Evolutionary conservation across 2,329 filamentous ascomycete genomes (phyloP), one percentile per base, ranked within the genome.

Genomic region (Scedosporium boydii): DNA sequence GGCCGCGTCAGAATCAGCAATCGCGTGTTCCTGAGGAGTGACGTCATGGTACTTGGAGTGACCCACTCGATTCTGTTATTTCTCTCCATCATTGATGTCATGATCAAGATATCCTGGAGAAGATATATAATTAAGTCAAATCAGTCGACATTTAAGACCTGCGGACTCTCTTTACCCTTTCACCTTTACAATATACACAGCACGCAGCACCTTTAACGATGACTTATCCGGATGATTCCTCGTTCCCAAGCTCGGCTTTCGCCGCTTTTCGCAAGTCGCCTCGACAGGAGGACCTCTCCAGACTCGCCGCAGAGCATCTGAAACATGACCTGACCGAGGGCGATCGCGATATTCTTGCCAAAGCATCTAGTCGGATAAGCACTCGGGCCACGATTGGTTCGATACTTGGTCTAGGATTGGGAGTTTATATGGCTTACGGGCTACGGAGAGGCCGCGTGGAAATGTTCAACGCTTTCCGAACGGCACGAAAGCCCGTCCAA

Each of bases 391-490:
- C 78, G 3, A 67, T 88, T 63, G 87, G 86, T 41, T 86, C 85
- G 1, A 69, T 84, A 5, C 65, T 86, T 2, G 87, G 87, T 3
- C 70, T 89, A 2, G 82, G 81, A 0, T 74, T 89, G 0, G 85
- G 85, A 3, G 65, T 85, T 23, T 81, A 80, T 62, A 73, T 84
- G 16, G 86, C 86, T 3, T 80, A 80, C 66, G 77, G 85, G 9
- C 70, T 89, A 10, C 78, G 87, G 46, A 73, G 73, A 46, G 78
- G 81, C 64, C 80, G 87, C 56, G 72, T 76, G 38, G 76, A 79
- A n/a, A 80, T 87, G 71, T 88, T 87, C 75, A 78, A 80, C 53
- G 81, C 83, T 6, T 84, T 89, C 73, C 78, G 80, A 21, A 79
- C 85, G 0, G 74, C 79, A 60, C 84, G 88, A 69, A 84, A 82